Evolutionary conservation across 768 basidiomycete genomes (phyloP).

Genomic region (Termitomyces sp.): DNA sequence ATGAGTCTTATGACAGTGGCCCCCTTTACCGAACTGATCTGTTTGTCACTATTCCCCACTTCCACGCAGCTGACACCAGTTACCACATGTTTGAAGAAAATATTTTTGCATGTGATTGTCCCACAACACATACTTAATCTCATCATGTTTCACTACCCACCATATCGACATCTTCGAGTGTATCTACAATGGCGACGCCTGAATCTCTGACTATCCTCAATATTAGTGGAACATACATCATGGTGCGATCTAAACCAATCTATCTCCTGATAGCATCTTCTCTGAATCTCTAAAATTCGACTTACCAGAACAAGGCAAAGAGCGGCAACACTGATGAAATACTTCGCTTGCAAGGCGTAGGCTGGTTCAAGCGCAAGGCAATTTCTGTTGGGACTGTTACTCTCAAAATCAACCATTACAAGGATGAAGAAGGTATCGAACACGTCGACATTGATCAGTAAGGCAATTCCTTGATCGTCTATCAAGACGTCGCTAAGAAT

Average conservation of each 20-base stretch:
- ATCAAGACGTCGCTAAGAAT: neutral
- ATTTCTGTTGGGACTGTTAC: constrained; percentile 58
- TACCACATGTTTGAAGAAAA: too few relatives aligned
- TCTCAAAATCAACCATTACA: constrained; percentile 61
- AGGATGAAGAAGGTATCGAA: constrained; percentile 55
- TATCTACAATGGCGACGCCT: constrained; percentile 60
- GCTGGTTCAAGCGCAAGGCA: constrained; percentile 66
- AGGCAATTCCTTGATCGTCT: neutral
- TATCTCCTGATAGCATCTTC: neutral
- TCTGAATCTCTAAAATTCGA: neutral
- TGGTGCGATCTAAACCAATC: constrained; percentile 37
- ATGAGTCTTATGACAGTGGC: neutral
- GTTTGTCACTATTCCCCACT: neutral
- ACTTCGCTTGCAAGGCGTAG: constrained; percentile 65
- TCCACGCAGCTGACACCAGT: neutral
- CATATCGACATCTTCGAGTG: neutral
- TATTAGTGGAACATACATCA: constrained; percentile 56
- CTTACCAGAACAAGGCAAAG: constrained; percentile 59
- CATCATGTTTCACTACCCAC: neutral
- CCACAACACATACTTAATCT: neutral
- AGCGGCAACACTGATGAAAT: constrained; percentile 62
- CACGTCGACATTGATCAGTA: constrained; percentile 63
- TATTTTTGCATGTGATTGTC: constrained; percentile 8
- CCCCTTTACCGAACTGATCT: neutral
- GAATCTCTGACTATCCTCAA: constrained; percentile 54